A percentile compares a stretch with the other conserved stretches of the same genome.
Conservation (phyloP, 176 grass and related monocot species). For the Elymus sibiricus region DNA sequence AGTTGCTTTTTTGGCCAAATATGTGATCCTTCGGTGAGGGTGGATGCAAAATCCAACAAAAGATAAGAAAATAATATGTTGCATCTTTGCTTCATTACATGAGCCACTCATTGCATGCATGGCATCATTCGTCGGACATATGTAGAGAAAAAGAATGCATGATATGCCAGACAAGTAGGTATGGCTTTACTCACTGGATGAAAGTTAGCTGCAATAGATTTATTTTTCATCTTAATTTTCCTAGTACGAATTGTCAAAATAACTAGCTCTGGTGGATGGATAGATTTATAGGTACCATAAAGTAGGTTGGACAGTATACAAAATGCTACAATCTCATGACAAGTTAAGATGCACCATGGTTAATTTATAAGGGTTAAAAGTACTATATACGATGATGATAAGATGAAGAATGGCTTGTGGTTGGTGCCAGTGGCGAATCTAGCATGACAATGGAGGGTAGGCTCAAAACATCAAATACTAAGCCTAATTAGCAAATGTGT, state of each 20-base stretch:
- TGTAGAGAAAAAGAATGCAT: not conserved
- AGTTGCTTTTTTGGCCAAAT: not conserved
- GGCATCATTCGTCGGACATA: not conserved
- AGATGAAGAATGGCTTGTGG: not conserved
- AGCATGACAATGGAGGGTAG: too few relatives aligned
- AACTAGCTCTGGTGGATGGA: not conserved
- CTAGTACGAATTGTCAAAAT: not conserved
- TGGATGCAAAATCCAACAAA: not conserved
- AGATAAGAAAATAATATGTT: not conserved
- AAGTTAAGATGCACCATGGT: not conserved
- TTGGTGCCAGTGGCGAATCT: too few relatives aligned
- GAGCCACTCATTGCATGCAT: too few relatives aligned
- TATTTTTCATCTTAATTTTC: not conserved
- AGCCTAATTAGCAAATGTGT: too few relatives aligned
- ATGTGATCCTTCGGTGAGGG: not conserved
- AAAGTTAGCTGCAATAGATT: not conserved
- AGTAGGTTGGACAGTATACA: not conserved
- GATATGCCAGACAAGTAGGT: not conserved
- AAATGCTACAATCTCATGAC: not conserved
- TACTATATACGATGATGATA: not conserved
- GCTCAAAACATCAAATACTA: too few relatives aligned
- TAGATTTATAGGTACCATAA: not conserved
- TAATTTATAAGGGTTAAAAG: not conserved
- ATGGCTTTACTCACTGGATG: not conserved
- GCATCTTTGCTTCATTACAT: not conserved